Evolutionary conservation across 106 monocot species (phyloP).

Genomic region (Allium fistulosum): DNA sequence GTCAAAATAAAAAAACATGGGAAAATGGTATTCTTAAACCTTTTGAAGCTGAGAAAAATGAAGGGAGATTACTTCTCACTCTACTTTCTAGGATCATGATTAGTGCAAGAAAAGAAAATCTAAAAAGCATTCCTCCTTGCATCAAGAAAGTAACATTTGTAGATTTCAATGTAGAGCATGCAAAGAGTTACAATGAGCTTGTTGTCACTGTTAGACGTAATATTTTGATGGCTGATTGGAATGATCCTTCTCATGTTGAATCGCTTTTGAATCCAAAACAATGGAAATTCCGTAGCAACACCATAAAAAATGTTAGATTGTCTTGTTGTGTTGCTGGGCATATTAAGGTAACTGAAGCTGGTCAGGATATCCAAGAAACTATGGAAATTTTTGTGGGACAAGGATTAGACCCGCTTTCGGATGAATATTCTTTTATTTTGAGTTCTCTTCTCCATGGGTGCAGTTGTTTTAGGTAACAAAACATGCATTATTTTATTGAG

Average conservation of each 20-base stretch:
- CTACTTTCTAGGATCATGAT: slow-evolving; percentile 84
- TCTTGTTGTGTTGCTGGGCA: slow-evolving; percentile 98
- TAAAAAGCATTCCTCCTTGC: slow-evolving; percentile 82
- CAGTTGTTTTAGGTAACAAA: slow-evolving; percentile 75
- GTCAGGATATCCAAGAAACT: slow-evolving; percentile 93
- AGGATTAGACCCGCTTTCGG: slow-evolving; percentile 77
- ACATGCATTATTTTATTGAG: neutral
- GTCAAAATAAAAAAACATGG: slow-evolving; percentile 67
- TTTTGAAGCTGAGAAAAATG: slow-evolving; percentile 75
- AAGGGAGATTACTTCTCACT: slow-evolving; percentile 45
- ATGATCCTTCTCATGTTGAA: slow-evolving; percentile 99
- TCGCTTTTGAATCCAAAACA: slow-evolving; percentile 98
- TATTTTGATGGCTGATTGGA: slow-evolving; percentile 98
- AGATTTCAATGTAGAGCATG: slow-evolving; percentile 79
- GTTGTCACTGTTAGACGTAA: slow-evolving; percentile 82
- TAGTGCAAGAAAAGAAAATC: slow-evolving; percentile 83
- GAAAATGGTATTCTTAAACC: slow-evolving; percentile 80
- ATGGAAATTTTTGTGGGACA: slow-evolving; percentile 79
- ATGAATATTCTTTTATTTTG: slow-evolving; percentile 59
- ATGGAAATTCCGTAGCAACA: slow-evolving; percentile 82
- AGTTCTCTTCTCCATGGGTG: slow-evolving; percentile 68
- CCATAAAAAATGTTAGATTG: slow-evolving; percentile 80
- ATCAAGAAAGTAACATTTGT: slow-evolving; percentile 67
- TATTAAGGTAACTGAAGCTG: slow-evolving; percentile 86
- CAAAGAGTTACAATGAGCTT: slow-evolving; percentile 90